phyloP scores from a whole-genome alignment of 192 early-diverging fungal species.

The Cladochytrium replicatum region DNA sequence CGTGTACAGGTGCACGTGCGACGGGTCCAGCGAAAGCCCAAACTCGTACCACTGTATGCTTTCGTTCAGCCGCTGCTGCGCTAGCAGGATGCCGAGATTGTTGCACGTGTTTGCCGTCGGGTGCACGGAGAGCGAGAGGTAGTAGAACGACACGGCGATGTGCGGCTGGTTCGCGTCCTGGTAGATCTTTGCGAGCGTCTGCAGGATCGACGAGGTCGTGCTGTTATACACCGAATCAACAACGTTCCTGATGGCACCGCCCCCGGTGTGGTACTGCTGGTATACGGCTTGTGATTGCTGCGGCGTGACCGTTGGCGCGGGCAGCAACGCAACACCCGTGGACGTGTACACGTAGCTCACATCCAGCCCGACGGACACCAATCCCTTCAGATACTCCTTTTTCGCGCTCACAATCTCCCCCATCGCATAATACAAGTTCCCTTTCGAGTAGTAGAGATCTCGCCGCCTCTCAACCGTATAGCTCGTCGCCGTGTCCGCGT shows the following conservation, averaged over 20 bases:
- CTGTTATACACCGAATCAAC: constrained; percentile 14
- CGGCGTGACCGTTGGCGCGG: constrained; percentile 26
- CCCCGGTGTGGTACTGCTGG: constrained; percentile 40
- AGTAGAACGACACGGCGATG: constrained; percentile 72
- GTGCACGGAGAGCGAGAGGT: constrained; percentile 63
- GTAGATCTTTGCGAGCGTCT: constrained; percentile 80
- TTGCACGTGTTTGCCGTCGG: constrained; percentile 86
- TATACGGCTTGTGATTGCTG: constrained; percentile 18
- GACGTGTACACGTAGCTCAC: constrained; percentile 41
- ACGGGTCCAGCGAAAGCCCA: constrained; percentile 67
- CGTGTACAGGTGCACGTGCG: constrained; percentile 87
- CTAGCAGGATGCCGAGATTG: constrained; percentile 73
- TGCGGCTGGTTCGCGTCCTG: constrained; percentile 66
- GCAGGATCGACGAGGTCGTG: constrained; percentile 60
- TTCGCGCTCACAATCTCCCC: constrained; percentile 61
- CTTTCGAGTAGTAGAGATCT: constrained; percentile 79
- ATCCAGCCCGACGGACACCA: constrained; percentile 52
- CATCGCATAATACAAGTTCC: constrained; percentile 70
- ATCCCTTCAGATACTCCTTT: constrained; percentile 71
- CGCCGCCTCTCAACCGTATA: constrained; percentile 48
- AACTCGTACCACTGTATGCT: constrained; percentile 81
- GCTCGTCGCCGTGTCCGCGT: constrained; percentile 12
- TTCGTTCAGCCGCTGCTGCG: constrained; percentile 63
- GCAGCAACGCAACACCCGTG: constrained; percentile 57
- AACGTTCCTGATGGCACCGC: constrained; percentile 18